phyloP scores from a whole-genome alignment of 306 rosid species.

The Cucurbita moschata region DNA sequence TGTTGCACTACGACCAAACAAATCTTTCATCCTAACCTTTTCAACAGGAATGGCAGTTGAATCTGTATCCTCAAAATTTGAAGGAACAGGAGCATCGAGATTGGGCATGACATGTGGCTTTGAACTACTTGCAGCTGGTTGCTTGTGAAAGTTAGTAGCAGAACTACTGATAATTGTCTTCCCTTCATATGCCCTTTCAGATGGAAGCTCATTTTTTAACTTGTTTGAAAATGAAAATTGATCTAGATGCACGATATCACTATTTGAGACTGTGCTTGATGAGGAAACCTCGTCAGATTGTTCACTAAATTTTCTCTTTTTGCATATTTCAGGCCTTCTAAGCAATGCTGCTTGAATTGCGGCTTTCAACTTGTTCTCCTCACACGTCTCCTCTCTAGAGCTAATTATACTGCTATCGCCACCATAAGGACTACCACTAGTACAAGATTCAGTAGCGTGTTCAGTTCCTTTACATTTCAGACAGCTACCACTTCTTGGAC shows the following conservation, averaged over 20 bases:
- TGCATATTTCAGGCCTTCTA: slow-evolving; percentile 64
- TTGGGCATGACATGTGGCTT: slow-evolving; percentile 20
- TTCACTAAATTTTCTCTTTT: slow-evolving; percentile 39
- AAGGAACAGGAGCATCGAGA: slow-evolving; percentile 18
- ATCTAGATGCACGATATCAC: slow-evolving; percentile 30
- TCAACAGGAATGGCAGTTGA: slow-evolving; percentile 18
- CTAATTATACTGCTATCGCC: slow-evolving; percentile 33
- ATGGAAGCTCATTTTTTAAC: slow-evolving; percentile 20
- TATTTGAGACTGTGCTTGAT: slow-evolving; percentile 27
- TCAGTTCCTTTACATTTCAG: slow-evolving; percentile 48
- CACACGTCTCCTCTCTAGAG: slow-evolving; percentile 36
- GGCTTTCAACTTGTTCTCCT: slow-evolving; percentile 56
- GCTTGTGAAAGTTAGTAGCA: slow-evolving; percentile 18
- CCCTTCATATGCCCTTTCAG: slow-evolving; percentile 28
- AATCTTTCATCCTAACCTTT: slow-evolving; percentile 29
- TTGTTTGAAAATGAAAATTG: slow-evolving; percentile 26
- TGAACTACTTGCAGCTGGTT: slow-evolving; percentile 4
- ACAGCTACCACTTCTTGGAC: slow-evolving; percentile 34
- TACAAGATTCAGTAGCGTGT: slow-evolving; percentile 48
- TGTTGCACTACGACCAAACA: slow-evolving; percentile 17
- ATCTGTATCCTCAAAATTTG: slow-evolving; percentile 22
- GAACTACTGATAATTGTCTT: slow-evolving; percentile 24
- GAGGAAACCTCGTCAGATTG: slow-evolving; percentile 33
- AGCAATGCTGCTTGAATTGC: slow-evolving; percentile 70
- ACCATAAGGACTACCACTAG: slow-evolving; percentile 18